A percentile compares a stretch with the other conserved stretches of the same genome.
Conservation (phyloP, 106 monocot species). For the Agapanthus africanus region DNA sequence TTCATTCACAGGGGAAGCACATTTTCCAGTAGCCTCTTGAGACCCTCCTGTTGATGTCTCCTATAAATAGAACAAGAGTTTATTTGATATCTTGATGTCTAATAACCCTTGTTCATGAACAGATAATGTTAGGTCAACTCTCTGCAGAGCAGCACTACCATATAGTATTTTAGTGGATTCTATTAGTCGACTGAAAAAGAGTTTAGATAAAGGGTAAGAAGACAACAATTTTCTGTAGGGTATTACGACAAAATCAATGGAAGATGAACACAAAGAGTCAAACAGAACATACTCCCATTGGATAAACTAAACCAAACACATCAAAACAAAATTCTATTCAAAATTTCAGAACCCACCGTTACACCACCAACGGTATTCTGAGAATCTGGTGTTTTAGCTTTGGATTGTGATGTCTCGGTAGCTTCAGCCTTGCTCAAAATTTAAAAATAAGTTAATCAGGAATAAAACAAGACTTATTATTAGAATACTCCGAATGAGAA, state of each 20-base stretch:
- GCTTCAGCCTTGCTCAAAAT: slow-evolving; percentile 46
- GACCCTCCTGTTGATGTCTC: slow-evolving; percentile 15
- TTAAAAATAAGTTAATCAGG: slow-evolving; percentile 4
- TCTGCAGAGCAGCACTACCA: too few relatives aligned
- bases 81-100: neutral
- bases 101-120: neutral
- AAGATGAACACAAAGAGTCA: neutral
- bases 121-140: neutral
- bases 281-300: neutral
- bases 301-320: slow-evolving; percentile 1
- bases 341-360: slow-evolving; percentile 17
- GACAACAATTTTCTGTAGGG: too few relatives aligned
- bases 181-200: neutral
- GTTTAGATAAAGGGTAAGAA: neutral
- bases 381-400: slow-evolving; percentile 17
- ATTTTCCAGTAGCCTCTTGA: slow-evolving; percentile 11
- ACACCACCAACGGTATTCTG: slow-evolving; percentile 14
- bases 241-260: neutral
- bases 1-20: slow-evolving; percentile 12
- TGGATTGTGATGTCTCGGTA: slow-evolving; percentile 14
- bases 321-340: neutral
- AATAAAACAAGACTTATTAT: neutral
- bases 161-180: neutral
- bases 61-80: slow-evolving; percentile 23
- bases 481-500: neutral